A percentile compares a stretch with the other conserved stretches of the same genome.
These are phyloP conservation scores for Ophiostoma sp. DNA, from an alignment of 2,329 filamentous ascomycete species.

Conservation along the genomic window DNA sequence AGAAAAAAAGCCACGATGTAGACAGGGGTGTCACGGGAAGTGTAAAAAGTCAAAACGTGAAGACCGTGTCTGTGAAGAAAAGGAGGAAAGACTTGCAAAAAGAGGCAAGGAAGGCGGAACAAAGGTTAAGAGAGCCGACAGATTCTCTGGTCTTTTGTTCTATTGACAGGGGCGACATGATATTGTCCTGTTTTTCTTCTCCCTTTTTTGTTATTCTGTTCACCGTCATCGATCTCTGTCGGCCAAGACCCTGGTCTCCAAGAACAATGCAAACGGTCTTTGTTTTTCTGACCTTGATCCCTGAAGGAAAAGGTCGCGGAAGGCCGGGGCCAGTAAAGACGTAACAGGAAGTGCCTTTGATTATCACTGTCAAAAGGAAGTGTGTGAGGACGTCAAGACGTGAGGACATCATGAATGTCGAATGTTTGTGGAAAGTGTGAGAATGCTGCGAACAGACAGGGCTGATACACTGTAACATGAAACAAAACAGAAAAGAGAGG, in stretches of 20 bases:
- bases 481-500: neutral
- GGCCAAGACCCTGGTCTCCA: neutral
- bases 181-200: neutral
- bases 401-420: neutral
- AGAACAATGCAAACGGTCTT: neutral
- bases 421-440: neutral
- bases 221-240: neutral
- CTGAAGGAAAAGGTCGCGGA: neutral
- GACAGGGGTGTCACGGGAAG: conserved; percentile 2
- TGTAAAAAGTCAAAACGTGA: conserved; percentile 4
- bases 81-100: neutral
- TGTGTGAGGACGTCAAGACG: neutral
- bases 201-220: neutral
- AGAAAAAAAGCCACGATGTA: neutral
- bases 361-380: neutral
- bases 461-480: conserved; percentile 6
- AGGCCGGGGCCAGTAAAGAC: neutral
- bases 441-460: neutral
- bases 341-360: neutral
- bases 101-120: neutral
- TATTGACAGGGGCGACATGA: neutral
- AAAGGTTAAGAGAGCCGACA: neutral
- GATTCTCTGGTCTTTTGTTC: neutral
- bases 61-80: neutral
- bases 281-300: neutral